Evolutionary conservation across 345 rosid genomes (phyloP).

Genomic region (Mercurialis annua): DNA sequence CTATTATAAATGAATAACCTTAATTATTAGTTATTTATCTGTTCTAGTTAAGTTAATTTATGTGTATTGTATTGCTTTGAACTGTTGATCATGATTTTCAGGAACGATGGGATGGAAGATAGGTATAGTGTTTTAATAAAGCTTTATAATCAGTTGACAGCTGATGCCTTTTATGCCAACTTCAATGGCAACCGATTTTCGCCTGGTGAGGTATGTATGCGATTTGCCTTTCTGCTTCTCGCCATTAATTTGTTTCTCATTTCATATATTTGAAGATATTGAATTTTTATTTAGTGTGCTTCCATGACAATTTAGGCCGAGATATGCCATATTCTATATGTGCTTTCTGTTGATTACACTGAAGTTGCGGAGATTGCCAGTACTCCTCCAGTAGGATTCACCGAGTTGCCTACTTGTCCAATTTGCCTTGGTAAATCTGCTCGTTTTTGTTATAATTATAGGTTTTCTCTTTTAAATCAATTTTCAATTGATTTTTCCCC

Average conservation of each 20-base stretch:
- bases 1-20: not conserved
- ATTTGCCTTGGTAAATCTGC: conserved; percentile 65
- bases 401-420: conserved; percentile 86
- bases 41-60: not conserved
- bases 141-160: conserved; percentile 48
- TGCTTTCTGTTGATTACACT: conserved; percentile 57
- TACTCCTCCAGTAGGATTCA: conserved; percentile 59
- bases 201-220: conserved; percentile 68
- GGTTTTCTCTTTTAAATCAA: not conserved
- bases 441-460: not conserved
- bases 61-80: not conserved
- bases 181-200: conserved; percentile 70
- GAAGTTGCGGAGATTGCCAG: conserved; percentile 65
- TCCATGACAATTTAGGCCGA: conserved; percentile 54
- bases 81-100: conserved; percentile 17
- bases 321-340: conserved; percentile 70
- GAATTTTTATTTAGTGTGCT: too few relatives aligned
- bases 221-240: not conserved
- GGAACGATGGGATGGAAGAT: conserved; percentile 95
- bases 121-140: conserved; percentile 73
- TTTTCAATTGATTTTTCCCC: too few relatives aligned
- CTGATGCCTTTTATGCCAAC: conserved; percentile 54
- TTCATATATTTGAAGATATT: not conserved
- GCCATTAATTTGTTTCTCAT: not conserved
- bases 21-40: not conserved